Base-by-base conservation (phyloP, 1,284 basidiomycete genomes). In the Hymenochaete sp. region DNA sequence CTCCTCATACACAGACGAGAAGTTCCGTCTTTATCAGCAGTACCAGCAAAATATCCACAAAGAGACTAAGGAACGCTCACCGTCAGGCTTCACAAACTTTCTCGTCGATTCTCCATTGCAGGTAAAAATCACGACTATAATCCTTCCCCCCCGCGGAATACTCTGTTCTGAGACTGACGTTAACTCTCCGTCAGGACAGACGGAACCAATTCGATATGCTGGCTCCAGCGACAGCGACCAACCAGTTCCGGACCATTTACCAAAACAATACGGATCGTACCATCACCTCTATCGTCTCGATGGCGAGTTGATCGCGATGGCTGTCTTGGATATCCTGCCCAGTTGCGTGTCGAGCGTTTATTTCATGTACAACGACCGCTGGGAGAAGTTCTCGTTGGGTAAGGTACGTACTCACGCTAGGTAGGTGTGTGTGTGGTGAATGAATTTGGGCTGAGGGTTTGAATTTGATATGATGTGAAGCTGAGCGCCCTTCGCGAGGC, bases 331-430 rank as follows among this genome's bases (percentile, higher is more conserved):
- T 60, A 82, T 99, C 45, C 68, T 98, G 4, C 95, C 93, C 0
- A 60, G 62, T 22, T 93, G 95, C 54, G 83, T 98, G 3, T 95
- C 91, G 11, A 91, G 87, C 53, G 95, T 98, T 7, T 98, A 98
- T 63, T 93, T 98, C 61, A 84, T 95, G 67, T 98, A 96, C 66
- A 79, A 92, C 56, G 77, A 80, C 6, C 70, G 71, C 27, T 93
- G 79, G 72, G 81, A 86, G 32, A 70, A 71, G 36, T 77, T 78
- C 57, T 83, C 85, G 9, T 60, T 97, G 21, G 95, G 96, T 37
- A 97, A 95, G 70, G 80, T 84, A 49, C 40, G 53, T 50, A n/a
- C n/a, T n/a, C n/a, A n/a, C n/a, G n/a, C n/a, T n/a, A n/a, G n/a
- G n/a, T n/a, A n/a, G n/a, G n/a, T n/a, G n/a, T n/a, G n/a, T n/a